Conservation (phyloP, 495 filamentous ascomycete genomes). For the Achaetomiella virescens region DNA sequence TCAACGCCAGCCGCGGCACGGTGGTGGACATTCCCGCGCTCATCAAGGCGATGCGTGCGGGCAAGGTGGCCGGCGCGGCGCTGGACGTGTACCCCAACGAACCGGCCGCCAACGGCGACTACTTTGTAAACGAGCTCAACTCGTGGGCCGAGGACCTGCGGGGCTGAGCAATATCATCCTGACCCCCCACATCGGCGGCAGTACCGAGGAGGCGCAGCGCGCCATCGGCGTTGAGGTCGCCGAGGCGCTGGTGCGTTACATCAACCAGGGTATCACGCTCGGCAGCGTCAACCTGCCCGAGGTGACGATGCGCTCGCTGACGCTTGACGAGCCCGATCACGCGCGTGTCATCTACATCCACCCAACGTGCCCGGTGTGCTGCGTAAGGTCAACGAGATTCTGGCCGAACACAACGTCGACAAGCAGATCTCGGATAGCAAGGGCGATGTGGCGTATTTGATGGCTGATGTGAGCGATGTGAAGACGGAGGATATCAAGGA, state of each 20-base stretch:
- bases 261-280: constrained; percentile 84
- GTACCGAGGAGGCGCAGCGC: constrained; percentile 94
- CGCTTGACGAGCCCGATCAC: constrained; percentile 79
- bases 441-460: constrained; percentile 91
- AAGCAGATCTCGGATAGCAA: constrained; percentile 96
- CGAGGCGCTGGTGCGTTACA: constrained; percentile 80
- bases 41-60: constrained; percentile 77
- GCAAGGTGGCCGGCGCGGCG: constrained; percentile 89
- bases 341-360: constrained; percentile 94
- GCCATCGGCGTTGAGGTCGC: constrained; percentile 93
- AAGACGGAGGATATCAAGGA: constrained; percentile 74
- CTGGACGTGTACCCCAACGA: constrained; percentile 95
- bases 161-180: constrained; percentile 87
- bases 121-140: constrained; percentile 85
- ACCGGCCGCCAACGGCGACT: constrained; percentile 87
- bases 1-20: constrained; percentile 91
- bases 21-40: constrained; percentile 93
- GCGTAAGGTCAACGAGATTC: constrained; percentile 84
- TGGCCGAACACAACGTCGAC: constrained; percentile 93
- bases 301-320: constrained; percentile 77
- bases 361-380: constrained; percentile 91
- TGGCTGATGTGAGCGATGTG: constrained; percentile 94
- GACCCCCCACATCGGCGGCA: constrained; percentile 93
- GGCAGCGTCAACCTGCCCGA: constrained; percentile 96
- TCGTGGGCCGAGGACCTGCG: constrained; percentile 81